These are phyloP conservation scores for Symbiodinium natans DNA, from an alignment of 73 alveolate species.

Conservation along the genomic window DNA sequence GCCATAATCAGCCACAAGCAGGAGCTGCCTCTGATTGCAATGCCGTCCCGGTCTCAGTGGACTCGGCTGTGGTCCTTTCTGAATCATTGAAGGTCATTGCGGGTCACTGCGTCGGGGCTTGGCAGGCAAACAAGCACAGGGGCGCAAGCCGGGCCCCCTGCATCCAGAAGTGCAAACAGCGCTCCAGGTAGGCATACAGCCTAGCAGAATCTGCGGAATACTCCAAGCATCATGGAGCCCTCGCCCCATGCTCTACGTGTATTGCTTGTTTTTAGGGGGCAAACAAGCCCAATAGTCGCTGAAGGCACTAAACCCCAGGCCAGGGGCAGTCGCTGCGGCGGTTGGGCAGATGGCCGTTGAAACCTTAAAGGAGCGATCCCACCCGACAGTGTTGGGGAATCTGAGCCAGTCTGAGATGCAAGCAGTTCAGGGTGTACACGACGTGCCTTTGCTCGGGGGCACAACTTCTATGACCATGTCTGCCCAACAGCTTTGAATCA, in stretches of 20 bases:
- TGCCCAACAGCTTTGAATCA: too few species aligned
- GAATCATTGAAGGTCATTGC: background rate
- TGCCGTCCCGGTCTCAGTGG: background rate
- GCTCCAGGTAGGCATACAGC: background rate
- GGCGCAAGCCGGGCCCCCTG: background rate
- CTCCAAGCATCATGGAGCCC: too few species aligned
- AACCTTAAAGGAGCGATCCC: background rate
- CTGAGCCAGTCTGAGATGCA: background rate
- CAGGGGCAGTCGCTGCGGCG: constrained; percentile 12
- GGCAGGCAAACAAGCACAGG: background rate
- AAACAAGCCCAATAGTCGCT: too few species aligned
- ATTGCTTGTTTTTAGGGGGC: too few species aligned
- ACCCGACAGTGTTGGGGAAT: background rate
- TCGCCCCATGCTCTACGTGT: too few species aligned
- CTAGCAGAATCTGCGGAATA: background rate
- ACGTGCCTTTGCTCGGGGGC: background rate
- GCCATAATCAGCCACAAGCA: background rate
- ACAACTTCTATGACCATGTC: too few species aligned
- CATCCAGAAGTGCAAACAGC: background rate
- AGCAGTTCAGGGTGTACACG: background rate
- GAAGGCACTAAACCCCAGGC: background rate
- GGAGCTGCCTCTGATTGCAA: background rate
- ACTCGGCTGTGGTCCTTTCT: background rate
- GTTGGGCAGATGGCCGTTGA: background rate
- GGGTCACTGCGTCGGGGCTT: too few species aligned